Evolutionary conservation across 2,329 filamentous ascomycete genomes (phyloP).

Genomic region (Pseudomassariella vexata): DNA sequence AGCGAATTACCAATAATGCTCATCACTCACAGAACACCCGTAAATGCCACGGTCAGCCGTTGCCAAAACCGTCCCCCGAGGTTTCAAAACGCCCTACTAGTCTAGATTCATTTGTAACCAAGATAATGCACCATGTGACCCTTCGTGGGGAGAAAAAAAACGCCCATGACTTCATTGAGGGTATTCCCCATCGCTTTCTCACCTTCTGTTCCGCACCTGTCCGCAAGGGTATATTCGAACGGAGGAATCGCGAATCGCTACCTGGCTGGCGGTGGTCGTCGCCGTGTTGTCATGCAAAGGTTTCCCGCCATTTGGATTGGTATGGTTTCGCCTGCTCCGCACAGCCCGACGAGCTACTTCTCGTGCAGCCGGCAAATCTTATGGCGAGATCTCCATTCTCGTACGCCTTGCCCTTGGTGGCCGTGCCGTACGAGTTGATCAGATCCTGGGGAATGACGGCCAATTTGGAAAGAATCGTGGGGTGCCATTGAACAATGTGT

Average conservation of each 20-base stretch:
- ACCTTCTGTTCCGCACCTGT: no score
- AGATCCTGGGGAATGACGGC: constrained; percentile 81
- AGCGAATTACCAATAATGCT: no score
- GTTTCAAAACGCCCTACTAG: no score
- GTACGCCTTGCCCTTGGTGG: constrained; percentile 57
- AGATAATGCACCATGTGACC: no score
- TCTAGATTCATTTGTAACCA: no score
- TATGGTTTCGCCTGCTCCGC: constrained; percentile 60
- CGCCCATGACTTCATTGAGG: no score
- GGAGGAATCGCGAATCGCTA: background rate
- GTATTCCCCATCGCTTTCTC: no score
- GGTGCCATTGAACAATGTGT: constrained; percentile 93
- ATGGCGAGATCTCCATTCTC: constrained; percentile 81
- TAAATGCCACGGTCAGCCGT: no score
- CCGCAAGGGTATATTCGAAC: background rate
- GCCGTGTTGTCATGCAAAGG: constrained; percentile 2
- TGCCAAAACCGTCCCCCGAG: no score
- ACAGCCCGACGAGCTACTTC: constrained; percentile 54
- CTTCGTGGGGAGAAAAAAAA: no score
- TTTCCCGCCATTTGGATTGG: constrained; percentile 36
- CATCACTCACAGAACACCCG: no score
- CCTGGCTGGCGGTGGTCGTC: background rate
- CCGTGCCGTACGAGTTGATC: constrained; percentile 70
- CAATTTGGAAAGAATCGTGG: constrained; percentile 85
- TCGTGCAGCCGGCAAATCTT: constrained; percentile 69